phyloP scores from a whole-genome alignment of 768 basidiomycete species.

The Krasilnikovozyma curviuscula region DNA sequence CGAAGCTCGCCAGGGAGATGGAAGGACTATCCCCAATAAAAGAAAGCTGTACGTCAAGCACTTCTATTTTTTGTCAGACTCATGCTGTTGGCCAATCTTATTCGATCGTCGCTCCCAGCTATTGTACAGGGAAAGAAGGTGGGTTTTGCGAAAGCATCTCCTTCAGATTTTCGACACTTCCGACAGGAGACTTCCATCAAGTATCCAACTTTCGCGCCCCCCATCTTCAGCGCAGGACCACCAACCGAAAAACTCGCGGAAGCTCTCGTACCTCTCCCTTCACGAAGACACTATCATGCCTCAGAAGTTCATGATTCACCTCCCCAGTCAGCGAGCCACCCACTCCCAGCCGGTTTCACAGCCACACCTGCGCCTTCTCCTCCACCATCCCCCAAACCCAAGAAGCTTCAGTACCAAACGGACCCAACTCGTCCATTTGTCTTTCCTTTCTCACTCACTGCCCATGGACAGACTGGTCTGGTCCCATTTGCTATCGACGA shows the following conservation, averaged over 20 bases:
- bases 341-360: constrained; percentile 26
- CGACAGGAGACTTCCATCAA: constrained; percentile 80
- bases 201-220: constrained; percentile 74
- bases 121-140: constrained; percentile 4
- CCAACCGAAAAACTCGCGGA: constrained; percentile 52
- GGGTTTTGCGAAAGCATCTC: constrained; percentile 66
- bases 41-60: constrained; percentile 23
- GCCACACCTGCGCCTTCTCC: constrained; percentile 83
- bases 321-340: neutral
- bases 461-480: constrained; percentile 39
- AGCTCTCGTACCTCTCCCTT: constrained; percentile 78
- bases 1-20: constrained; percentile 66
- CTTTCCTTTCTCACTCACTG: constrained; percentile 65
- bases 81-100: neutral
- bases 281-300: constrained; percentile 85
- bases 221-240: constrained; percentile 13
- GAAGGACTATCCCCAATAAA: constrained; percentile 46
- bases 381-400: constrained; percentile 57
- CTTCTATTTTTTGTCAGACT: neutral
- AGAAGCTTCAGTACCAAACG: constrained; percentile 97
- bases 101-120: constrained; percentile 22
- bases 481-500: constrained; percentile 93
- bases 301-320: neutral
- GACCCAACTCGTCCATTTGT: constrained; percentile 85
- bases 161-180: constrained; percentile 75